A percentile compares a stretch with the other conserved stretches of the same genome.
These are phyloP conservation scores for Aspergillus fumigatiaffinis DNA, from an alignment of 2,329 filamentous ascomycete genomes.

Conservation along the genomic window DNA sequence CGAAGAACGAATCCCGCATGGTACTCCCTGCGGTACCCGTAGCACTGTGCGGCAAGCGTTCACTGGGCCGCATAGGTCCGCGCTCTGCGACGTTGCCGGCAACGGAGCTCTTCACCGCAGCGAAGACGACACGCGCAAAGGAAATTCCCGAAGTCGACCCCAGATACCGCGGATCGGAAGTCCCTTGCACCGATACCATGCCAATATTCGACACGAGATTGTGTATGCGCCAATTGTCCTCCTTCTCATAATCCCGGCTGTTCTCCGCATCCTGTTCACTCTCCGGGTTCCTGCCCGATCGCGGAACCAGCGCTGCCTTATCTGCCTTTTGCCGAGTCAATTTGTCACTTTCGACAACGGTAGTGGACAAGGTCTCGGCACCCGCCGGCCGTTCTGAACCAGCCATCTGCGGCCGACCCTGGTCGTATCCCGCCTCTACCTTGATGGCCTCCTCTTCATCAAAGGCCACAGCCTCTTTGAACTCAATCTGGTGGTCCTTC, in stretches of 20 bases:
- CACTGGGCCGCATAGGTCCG: conserved; percentile 57
- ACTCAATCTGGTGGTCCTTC: conserved; percentile 63
- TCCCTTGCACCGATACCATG: conserved; percentile 73
- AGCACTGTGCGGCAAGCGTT: conserved; percentile 48
- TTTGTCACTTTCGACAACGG: conserved; percentile 13
- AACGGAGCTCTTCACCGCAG: conserved; percentile 78
- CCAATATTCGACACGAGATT: conserved; percentile 66
- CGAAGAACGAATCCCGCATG: conserved; percentile 95
- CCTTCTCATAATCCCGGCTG: conserved; percentile 45
- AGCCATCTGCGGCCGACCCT: conserved; percentile 13
- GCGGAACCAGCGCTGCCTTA: conserved; percentile 13
- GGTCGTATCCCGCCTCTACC: conserved; percentile 26
- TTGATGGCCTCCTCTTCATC: conserved; percentile 46
- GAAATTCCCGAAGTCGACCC: conserved; percentile 88
- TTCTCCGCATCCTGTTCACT: conserved; percentile 22
- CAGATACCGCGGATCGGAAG: conserved; percentile 74
- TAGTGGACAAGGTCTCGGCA: conserved; percentile 8
- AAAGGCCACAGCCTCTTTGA: conserved; percentile 66
- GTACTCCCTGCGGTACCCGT: conserved; percentile 63
- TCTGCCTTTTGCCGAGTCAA: conserved; percentile 20
- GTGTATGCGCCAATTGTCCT: conserved; percentile 60
- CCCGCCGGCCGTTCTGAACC: conserved; percentile 13
- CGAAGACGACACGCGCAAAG: conserved; percentile 90
- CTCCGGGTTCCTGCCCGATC: conserved; percentile 15
- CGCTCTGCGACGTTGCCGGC: conserved; percentile 59